Conservation (phyloP, 192 early-diverging fungal species). For the Lobosporangium transversale region DNA sequence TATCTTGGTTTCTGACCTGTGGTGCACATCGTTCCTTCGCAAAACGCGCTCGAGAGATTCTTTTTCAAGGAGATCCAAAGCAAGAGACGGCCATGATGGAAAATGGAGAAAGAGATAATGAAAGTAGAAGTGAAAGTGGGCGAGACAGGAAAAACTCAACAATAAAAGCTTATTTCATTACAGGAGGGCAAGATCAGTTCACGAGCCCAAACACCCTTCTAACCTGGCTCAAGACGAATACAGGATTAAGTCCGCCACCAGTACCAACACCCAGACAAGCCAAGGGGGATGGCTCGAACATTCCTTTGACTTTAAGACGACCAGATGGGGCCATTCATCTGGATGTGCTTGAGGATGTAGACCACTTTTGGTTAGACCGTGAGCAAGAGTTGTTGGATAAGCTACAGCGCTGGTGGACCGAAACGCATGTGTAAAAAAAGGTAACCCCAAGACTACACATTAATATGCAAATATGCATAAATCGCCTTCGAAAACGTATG, state of each 20-base stretch:
- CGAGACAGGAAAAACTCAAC: background rate
- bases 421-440: background rate
- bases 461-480: too few species aligned
- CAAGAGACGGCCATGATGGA: too few species aligned
- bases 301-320: slow-evolving; percentile 25
- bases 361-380: slow-evolving; percentile 49
- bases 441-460: background rate
- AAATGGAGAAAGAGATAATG: background rate
- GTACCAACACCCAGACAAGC: too few species aligned
- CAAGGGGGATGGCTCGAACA: background rate
- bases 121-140: background rate
- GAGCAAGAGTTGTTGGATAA: slow-evolving; percentile 29
- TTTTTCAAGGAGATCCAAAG: too few species aligned
- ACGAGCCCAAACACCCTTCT: slow-evolving; percentile 37
- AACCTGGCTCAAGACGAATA: slow-evolving; percentile 37
- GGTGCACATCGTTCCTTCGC: slow-evolving; percentile 26
- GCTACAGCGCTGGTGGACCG: slow-evolving; percentile 33
- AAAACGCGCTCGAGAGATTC: slow-evolving; percentile 27
- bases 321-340: slow-evolving; percentile 39
- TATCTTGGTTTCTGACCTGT: slow-evolving; percentile 48
- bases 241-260: slow-evolving; percentile 24
- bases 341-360: slow-evolving; percentile 34
- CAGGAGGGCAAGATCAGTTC: slow-evolving; percentile 41
- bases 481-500: too few species aligned
- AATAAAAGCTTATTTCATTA: slow-evolving; percentile 44